Evolutionary conservation across 176 grass and related monocot genomes (phyloP).

Genomic region (Stipa capillata): DNA sequence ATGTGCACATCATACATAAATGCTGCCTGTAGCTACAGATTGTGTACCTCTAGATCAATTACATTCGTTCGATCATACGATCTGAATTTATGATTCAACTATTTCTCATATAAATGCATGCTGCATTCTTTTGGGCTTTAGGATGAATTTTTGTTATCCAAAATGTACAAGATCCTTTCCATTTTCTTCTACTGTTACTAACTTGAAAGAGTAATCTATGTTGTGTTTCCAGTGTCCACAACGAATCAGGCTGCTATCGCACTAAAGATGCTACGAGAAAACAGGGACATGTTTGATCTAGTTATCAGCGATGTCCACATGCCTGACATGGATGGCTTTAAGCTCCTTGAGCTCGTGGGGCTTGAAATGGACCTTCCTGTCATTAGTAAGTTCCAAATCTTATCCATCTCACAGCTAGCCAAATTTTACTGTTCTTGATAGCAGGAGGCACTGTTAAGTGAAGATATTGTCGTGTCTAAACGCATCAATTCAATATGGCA

Average conservation of each 20-base stretch:
- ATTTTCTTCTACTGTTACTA: background rate
- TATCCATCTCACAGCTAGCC: background rate
- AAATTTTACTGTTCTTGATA: background rate
- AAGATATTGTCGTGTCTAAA: background rate
- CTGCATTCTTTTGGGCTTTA: background rate
- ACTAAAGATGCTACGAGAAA: constrained; percentile 73
- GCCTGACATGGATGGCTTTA: constrained; percentile 98
- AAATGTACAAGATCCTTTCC: background rate
- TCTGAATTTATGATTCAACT: background rate
- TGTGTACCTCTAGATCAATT: background rate
- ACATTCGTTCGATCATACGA: background rate
- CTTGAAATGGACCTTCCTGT: constrained; percentile 98
- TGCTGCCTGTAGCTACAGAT: background rate
- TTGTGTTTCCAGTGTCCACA: constrained; percentile 53
- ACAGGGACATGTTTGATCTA: constrained; percentile 86
- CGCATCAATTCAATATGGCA: background rate
- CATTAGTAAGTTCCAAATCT: constrained; percentile 56
- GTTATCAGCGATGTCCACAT: constrained; percentile 98
- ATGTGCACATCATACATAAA: constrained; percentile 5
- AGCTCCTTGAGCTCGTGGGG: constrained; percentile 86
- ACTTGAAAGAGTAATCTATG: background rate
- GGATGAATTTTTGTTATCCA: background rate
- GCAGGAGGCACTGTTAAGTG: background rate
- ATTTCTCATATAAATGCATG: background rate
- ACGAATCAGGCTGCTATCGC: constrained; percentile 78